phyloP scores from a whole-genome alignment of 176 grass and related monocot species.

The Echinochloa phyllopogon region DNA sequence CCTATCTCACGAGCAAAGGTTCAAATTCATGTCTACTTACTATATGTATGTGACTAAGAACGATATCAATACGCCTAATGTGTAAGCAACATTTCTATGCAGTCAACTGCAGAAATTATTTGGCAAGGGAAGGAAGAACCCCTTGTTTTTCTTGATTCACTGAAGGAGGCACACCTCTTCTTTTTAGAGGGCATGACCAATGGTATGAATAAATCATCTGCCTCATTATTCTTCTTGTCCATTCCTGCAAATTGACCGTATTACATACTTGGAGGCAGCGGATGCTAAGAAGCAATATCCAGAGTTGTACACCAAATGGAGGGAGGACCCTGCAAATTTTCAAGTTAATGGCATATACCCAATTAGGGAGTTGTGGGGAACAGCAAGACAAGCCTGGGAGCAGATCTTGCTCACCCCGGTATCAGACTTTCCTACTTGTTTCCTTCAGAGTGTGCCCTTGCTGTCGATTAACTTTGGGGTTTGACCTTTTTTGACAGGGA shows the following conservation, averaged over 20 bases:
- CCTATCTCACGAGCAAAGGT: constrained; percentile 91
- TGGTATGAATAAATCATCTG: constrained; percentile 53
- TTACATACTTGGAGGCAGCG: constrained; percentile 68
- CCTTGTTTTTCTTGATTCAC: constrained; percentile 80
- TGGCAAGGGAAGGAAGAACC: constrained; percentile 69
- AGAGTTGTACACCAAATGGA: constrained; percentile 75
- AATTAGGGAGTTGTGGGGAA: constrained; percentile 62
- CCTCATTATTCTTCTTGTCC: neutral
- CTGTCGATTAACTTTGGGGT: neutral
- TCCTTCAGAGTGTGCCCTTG: constrained; percentile 4
- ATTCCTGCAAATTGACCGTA: constrained; percentile 39
- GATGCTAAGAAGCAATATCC: constrained; percentile 87
- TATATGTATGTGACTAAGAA: neutral
- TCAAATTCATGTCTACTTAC: constrained; percentile 12
- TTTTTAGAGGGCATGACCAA: constrained; percentile 92
- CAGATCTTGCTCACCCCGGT: constrained; percentile 78
- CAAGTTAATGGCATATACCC: constrained; percentile 81
- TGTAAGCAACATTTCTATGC: constrained; percentile 20
- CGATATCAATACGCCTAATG: neutral
- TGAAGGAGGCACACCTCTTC: constrained; percentile 82
- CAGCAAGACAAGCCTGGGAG: constrained; percentile 73
- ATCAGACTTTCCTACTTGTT: constrained; percentile 14
- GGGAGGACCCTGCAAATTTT: constrained; percentile 85
- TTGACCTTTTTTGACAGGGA: constrained; percentile 37
- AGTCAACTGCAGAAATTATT: constrained; percentile 78